Evolutionary conservation across 2,329 filamentous ascomycete species (phyloP).

Genomic region (Colletotrichum sp.): DNA sequence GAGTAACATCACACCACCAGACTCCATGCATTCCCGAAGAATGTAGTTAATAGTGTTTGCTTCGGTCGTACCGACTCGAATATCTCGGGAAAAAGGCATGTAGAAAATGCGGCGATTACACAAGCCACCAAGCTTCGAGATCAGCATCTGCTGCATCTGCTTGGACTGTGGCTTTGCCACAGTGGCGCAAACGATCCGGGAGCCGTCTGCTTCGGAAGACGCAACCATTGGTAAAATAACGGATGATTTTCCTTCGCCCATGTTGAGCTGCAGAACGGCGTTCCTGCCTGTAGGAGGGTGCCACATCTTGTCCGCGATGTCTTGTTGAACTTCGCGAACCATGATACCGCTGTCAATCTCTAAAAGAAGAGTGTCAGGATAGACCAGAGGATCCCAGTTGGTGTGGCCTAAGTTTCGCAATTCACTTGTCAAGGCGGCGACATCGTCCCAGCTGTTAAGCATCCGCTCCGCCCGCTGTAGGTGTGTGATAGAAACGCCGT

Average conservation of each 20-base stretch:
- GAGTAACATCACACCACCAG: constrained; percentile 61
- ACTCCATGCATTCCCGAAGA: constrained; percentile 49
- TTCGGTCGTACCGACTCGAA: constrained; percentile 36
- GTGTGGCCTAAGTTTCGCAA: constrained; percentile 55
- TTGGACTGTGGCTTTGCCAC: constrained; percentile 65
- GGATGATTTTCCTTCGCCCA: constrained; percentile 75
- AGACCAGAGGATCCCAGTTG: constrained; percentile 56
- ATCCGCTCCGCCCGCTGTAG: constrained; percentile 50
- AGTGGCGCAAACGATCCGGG: constrained; percentile 59
- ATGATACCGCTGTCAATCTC: constrained; percentile 68
- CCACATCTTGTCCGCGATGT: constrained; percentile 64
- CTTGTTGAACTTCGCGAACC: constrained; percentile 63
- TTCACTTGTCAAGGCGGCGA: constrained; percentile 32
- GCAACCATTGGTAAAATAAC: constrained; percentile 72
- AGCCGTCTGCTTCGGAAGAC: constrained; percentile 53
- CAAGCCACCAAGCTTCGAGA: constrained; percentile 60
- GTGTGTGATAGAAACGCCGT: constrained; percentile 42
- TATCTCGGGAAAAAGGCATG: constrained; percentile 62
- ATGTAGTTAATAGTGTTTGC: constrained; percentile 40
- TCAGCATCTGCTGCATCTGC: constrained; percentile 65
- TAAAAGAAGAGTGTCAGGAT: constrained; percentile 67
- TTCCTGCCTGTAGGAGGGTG: constrained; percentile 43
- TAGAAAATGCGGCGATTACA: constrained; percentile 58
- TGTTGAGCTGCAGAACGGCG: constrained; percentile 69
- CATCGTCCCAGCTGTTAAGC: no score